These are phyloP conservation scores for Vigna nakashimae DNA, from an alignment of 306 rosid genomes.

Conservation along the genomic window DNA sequence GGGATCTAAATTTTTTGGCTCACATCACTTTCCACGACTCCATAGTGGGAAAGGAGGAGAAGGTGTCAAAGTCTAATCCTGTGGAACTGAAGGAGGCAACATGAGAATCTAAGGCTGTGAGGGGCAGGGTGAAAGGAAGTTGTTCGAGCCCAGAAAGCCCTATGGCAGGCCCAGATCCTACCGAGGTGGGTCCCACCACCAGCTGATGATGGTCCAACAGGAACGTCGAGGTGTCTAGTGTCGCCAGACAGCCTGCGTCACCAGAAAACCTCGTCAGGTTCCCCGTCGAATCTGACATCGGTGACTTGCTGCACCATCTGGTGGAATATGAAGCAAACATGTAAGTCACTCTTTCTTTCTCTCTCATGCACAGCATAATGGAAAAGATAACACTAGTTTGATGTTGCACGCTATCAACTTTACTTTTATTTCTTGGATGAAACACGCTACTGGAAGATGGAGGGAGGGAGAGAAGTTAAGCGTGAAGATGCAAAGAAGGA, in stretches of 20 bases:
- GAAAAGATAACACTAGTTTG: conserved; percentile 6
- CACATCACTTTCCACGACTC: conserved; percentile 93
- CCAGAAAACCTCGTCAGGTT: conserved; percentile 27
- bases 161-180: conserved; percentile 11
- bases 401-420: conserved; percentile 33
- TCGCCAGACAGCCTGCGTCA: conserved; percentile 59
- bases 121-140: conserved; percentile 26
- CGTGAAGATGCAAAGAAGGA: too few relatives aligned
- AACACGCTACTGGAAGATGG: background rate
- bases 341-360: background rate
- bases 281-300: conserved; percentile 58
- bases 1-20: background rate
- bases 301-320: conserved; percentile 97
- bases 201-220: conserved; percentile 63
- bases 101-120: conserved; percentile 12
- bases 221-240: conserved; percentile 88
- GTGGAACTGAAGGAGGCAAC: conserved; percentile 33
- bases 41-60: conserved; percentile 78
- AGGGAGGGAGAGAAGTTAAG: too few relatives aligned
- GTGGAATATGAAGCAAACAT: conserved; percentile 49
- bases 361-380: background rate
- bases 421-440: conserved; percentile 31
- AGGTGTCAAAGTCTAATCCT: conserved; percentile 71
- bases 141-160: conserved; percentile 47
- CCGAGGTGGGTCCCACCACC: conserved; percentile 37